Percentiles rank a stretch among this genome's conserved stretches.
These are phyloP conservation scores for Suhomyces taliae DNA, from an alignment of 1,139 yeast genomes.

Conservation along the genomic window DNA sequence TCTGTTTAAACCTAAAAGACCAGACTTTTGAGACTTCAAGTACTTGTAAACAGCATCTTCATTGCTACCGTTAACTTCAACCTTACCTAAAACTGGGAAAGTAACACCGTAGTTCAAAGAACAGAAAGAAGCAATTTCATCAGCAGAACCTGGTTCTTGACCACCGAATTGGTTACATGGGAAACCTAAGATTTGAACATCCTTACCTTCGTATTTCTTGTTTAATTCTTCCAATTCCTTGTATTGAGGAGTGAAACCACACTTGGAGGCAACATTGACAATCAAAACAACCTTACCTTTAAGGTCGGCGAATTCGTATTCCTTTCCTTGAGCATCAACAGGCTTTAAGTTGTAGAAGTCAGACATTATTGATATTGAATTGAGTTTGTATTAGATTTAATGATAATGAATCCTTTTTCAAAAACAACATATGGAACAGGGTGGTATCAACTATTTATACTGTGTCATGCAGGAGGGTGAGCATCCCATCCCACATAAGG, in stretches of 20 bases:
- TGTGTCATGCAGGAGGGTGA: not conserved
- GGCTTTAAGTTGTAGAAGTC: slow-evolving; percentile 44
- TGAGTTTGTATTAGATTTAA: no score
- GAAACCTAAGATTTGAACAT: slow-evolving; percentile 82
- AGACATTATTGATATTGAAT: slow-evolving; percentile 24
- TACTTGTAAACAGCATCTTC: slow-evolving; percentile 80
- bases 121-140: slow-evolving; percentile 44
- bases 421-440: not conserved
- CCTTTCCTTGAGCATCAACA: slow-evolving; percentile 30
- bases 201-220: slow-evolving; percentile 73
- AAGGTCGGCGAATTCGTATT: slow-evolving; percentile 57
- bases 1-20: slow-evolving; percentile 45
- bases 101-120: slow-evolving; percentile 53
- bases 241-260: slow-evolving; percentile 83
- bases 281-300: slow-evolving; percentile 89
- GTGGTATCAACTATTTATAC: not conserved
- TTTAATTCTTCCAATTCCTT: slow-evolving; percentile 78
- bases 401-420: no score
- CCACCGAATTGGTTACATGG: slow-evolving; percentile 74
- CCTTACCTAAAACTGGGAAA: slow-evolving; percentile 84
- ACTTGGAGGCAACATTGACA: slow-evolving; percentile 93
- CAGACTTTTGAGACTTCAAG: slow-evolving; percentile 58
- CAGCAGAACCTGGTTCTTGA: slow-evolving; percentile 47
- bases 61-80: slow-evolving; percentile 83
- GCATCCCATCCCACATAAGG: not conserved